Evolutionary conservation across 495 filamentous ascomycete species (phyloP).

Genomic region (Neurospora intermedia): DNA sequence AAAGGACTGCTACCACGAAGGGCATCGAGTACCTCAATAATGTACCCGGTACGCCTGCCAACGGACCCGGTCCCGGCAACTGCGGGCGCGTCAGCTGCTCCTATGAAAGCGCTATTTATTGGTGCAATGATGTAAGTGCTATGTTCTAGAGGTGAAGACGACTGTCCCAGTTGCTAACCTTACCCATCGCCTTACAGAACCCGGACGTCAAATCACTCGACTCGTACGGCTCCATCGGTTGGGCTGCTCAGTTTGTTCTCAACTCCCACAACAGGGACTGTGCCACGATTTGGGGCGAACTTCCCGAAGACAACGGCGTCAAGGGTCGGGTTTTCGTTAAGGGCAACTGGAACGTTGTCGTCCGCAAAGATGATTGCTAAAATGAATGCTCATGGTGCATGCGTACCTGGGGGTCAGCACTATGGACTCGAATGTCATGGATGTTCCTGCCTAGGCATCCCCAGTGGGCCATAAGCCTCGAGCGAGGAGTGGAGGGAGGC

Average conservation of each 20-base stretch:
- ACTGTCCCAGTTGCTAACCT: background rate
- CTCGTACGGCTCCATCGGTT: background rate
- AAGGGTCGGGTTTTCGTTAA: background rate
- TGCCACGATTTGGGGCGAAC: background rate
- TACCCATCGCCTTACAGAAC: background rate
- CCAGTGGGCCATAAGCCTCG: background rate
- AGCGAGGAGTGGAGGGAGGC: background rate
- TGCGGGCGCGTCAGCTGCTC: constrained; percentile 17
- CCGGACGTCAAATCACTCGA: background rate
- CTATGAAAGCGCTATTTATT: constrained; percentile 15
- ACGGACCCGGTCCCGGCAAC: constrained; percentile 12
- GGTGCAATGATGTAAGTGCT: constrained; percentile 21
- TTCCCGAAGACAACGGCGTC: background rate
- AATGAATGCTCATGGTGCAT: background rate
- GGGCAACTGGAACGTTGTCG: background rate
- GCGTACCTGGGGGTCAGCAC: background rate
- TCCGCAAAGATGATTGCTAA: background rate
- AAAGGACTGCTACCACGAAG: constrained; percentile 3
- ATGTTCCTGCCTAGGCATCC: background rate
- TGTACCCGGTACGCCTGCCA: constrained; percentile 5
- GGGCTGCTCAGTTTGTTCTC: background rate
- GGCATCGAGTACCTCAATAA: constrained; percentile 14
- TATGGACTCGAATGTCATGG: background rate
- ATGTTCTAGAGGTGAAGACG: background rate
- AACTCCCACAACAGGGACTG: background rate